A percentile compares a stretch with the other conserved stretches of the same genome.
phyloP scores from a whole-genome alignment of 2,329 filamentous ascomycete species.

The Bipolaris sorokiniana region DNA sequence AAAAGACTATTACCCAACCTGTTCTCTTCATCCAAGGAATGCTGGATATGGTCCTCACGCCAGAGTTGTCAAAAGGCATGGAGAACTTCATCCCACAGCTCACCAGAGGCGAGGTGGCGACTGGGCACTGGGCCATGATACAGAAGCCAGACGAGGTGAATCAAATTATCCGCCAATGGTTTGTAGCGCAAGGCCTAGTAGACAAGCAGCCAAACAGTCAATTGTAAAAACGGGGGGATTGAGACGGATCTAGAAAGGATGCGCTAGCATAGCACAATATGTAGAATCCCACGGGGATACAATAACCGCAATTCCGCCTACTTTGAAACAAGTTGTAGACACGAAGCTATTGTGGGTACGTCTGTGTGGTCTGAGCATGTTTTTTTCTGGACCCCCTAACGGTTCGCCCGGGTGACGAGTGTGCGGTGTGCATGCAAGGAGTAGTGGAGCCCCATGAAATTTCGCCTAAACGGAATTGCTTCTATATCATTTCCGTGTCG shows the following conservation, averaged over 20 bases:
- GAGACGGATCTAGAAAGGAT: constrained; percentile 1
- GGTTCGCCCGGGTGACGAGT: background rate
- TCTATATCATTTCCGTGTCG: background rate
- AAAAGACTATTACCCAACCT: constrained; percentile 52
- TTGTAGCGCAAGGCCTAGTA: constrained; percentile 62
- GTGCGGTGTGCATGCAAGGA: background rate
- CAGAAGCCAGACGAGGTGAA: constrained; percentile 77
- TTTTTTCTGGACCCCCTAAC: background rate
- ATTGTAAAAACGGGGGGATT: constrained; percentile 42
- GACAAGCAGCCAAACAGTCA: constrained; percentile 45
- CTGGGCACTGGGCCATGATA: constrained; percentile 83
- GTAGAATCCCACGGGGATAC: background rate
- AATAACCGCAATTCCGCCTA: background rate
- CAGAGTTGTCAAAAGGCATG: constrained; percentile 75
- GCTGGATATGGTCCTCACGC: constrained; percentile 74
- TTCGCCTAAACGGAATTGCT: background rate
- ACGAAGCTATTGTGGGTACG: background rate
- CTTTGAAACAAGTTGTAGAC: background rate
- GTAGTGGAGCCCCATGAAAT: background rate
- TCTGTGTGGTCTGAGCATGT: background rate
- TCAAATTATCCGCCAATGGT: constrained; percentile 68
- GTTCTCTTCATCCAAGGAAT: constrained; percentile 76
- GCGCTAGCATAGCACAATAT: background rate
- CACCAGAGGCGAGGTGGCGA: constrained; percentile 68
- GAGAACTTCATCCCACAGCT: constrained; percentile 68